These are phyloP conservation scores for thale cress (Arabidopsis thaliana) DNA, from an alignment of 345 rosid genomes.

Conservation along the genomic window DNA sequence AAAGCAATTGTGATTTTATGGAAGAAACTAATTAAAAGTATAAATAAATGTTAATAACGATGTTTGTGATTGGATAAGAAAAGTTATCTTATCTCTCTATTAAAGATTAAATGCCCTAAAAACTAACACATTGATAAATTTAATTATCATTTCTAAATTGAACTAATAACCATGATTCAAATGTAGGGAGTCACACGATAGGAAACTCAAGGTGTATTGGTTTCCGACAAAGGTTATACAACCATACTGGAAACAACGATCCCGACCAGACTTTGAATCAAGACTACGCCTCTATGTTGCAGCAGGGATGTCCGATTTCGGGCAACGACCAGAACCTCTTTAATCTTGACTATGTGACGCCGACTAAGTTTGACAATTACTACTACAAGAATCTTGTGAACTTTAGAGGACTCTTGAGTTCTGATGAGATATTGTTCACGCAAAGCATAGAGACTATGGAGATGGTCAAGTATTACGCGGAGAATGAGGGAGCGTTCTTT, in stretches of 20 bases:
- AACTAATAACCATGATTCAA: slow-evolving; percentile 8
- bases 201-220: slow-evolving; percentile 62
- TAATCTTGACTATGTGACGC: slow-evolving; percentile 61
- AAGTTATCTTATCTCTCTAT: neutral
- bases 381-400: slow-evolving; percentile 65
- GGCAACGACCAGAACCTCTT: slow-evolving; percentile 60
- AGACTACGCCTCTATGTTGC: slow-evolving; percentile 53
- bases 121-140: neutral
- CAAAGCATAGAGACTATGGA: slow-evolving; percentile 50
- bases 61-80: neutral
- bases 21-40: neutral
- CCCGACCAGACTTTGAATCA: slow-evolving; percentile 58
- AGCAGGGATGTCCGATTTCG: slow-evolving; percentile 55
- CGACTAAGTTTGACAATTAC: slow-evolving; percentile 60
- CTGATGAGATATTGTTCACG: slow-evolving; percentile 64
- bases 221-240: slow-evolving; percentile 71
- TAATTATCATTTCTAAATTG: neutral
- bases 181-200: slow-evolving; percentile 67
- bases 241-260: slow-evolving; percentile 61
- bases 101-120: neutral
- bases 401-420: slow-evolving; percentile 62
- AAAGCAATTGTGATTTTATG: neutral
- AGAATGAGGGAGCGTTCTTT: slow-evolving; percentile 55
- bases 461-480: slow-evolving; percentile 54
- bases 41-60: neutral